phyloP scores from a whole-genome alignment of 768 basidiomycete species.

The Panus rudis region DNA sequence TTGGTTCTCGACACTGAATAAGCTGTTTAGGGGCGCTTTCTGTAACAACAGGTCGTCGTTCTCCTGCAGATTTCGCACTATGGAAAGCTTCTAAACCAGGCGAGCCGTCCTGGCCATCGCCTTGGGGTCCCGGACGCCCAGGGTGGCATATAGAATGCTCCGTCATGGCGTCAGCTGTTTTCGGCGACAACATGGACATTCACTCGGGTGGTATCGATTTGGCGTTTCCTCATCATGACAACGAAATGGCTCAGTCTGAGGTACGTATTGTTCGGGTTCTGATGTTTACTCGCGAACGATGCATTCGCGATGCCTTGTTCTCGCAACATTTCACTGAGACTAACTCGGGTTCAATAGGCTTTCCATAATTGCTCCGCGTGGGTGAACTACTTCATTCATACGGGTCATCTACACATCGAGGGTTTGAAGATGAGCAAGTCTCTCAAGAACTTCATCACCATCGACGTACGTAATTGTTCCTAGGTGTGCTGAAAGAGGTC shows the following conservation, averaged over 20 bases:
- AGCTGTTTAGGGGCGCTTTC: slow-evolving; percentile 49
- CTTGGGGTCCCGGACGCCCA: slow-evolving; percentile 93
- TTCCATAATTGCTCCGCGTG: slow-evolving; percentile 88
- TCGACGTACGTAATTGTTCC: slow-evolving; percentile 77
- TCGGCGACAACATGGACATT: slow-evolving; percentile 92
- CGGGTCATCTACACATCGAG: slow-evolving; percentile 96
- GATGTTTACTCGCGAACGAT: slow-evolving; percentile 3
- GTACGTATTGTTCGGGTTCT: slow-evolving; percentile 29
- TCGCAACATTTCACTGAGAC: slow-evolving; percentile 9
- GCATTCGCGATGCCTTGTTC: too few species aligned
- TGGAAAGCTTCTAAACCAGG: slow-evolving; percentile 98
- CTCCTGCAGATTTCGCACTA: slow-evolving; percentile 90
- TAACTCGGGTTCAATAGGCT: slow-evolving; percentile 50
- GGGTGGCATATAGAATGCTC: slow-evolving; percentile 99
- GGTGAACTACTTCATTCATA: slow-evolving; percentile 99
- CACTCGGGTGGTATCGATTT: slow-evolving; percentile 97
- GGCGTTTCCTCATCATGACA: slow-evolving; percentile 99
- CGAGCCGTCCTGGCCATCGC: slow-evolving; percentile 93
- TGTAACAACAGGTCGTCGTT: slow-evolving; percentile 55
- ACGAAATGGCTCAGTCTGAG: slow-evolving; percentile 97
- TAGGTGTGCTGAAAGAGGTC: too few species aligned
- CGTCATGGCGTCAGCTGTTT: slow-evolving; percentile 90
- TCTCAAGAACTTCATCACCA: slow-evolving; percentile 97
- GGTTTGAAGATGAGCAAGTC: slow-evolving; percentile 99
- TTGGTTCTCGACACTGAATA: not conserved